phyloP scores from a whole-genome alignment of 106 monocot genomes.

The Amphibolis antarctica region DNA sequence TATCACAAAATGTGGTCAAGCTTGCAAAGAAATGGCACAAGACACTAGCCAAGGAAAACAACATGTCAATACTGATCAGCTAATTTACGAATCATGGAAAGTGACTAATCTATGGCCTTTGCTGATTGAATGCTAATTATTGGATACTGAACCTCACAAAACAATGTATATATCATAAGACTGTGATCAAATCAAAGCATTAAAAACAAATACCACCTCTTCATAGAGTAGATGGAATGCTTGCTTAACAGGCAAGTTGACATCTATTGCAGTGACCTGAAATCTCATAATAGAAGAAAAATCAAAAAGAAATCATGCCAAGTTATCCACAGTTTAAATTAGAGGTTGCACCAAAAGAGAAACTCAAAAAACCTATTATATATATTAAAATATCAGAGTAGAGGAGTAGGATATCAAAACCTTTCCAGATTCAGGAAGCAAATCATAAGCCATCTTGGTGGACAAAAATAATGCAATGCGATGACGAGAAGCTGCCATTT shows the following conservation, averaged over 20 bases:
- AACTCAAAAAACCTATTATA: not conserved
- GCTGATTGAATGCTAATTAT: no score
- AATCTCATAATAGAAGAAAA: not conserved
- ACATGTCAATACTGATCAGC: no score
- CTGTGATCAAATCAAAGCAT: not conserved
- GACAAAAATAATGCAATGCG: conserved; percentile 51
- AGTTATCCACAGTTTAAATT: no score
- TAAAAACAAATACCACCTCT: conserved; percentile 34
- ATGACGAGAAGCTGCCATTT: conserved; percentile 43
- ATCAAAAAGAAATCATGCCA: not conserved
- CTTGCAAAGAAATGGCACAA: no score
- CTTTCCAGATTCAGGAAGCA: conserved; percentile 90
- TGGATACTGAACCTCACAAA: no score
- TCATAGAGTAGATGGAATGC: conserved; percentile 92
- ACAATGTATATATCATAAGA: no score
- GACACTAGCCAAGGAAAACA: no score
- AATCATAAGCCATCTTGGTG: conserved; percentile 54
- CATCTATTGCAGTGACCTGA: conserved; percentile 86
- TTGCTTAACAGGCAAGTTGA: conserved; percentile 95
- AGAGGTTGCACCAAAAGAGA: no score
- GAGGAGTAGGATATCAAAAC: conserved; percentile 10
- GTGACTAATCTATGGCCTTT: no score
- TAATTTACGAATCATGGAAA: no score
- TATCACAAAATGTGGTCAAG: no score
- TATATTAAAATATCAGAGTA: not conserved